These are phyloP conservation scores for Lachancea thermotolerans DNA, from an alignment of 805 yeast genomes.

Conservation along the genomic window DNA sequence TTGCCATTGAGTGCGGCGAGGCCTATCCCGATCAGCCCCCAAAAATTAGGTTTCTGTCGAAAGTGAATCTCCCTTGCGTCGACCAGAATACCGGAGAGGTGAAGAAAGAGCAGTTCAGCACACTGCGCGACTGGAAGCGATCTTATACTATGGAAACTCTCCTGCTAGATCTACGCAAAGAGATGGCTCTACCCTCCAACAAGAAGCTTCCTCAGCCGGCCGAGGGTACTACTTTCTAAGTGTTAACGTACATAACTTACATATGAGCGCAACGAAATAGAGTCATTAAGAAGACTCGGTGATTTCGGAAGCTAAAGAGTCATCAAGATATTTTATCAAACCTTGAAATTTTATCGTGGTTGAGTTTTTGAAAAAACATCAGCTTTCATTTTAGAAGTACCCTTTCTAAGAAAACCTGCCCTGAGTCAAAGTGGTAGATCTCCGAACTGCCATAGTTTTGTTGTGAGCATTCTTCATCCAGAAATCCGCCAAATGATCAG, in stretches of 20 bases:
- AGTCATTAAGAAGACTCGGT: background rate
- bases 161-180: slow-evolving; percentile 78
- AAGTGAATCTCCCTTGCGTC: slow-evolving; percentile 90
- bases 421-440: too few relatives aligned
- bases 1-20: slow-evolving; percentile 74
- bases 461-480: background rate
- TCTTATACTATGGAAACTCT: slow-evolving; percentile 91
- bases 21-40: slow-evolving; percentile 91
- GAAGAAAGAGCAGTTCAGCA: slow-evolving; percentile 48
- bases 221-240: slow-evolving; percentile 67
- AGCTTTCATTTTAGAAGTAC: too few relatives aligned
- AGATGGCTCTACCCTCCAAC: slow-evolving; percentile 79
- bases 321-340: too few relatives aligned
- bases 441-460: too few relatives aligned
- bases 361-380: too few relatives aligned
- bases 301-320: too few relatives aligned
- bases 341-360: too few relatives aligned
- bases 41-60: slow-evolving; percentile 66
- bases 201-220: slow-evolving; percentile 85
- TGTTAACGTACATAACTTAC: background rate
- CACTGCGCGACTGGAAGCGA: slow-evolving; percentile 79
- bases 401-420: too few relatives aligned
- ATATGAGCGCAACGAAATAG: background rate
- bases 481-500: background rate
- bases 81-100: slow-evolving; percentile 54